Conservation (phyloP, 768 basidiomycete genomes). For the Lactifluus echinatus region DNA sequence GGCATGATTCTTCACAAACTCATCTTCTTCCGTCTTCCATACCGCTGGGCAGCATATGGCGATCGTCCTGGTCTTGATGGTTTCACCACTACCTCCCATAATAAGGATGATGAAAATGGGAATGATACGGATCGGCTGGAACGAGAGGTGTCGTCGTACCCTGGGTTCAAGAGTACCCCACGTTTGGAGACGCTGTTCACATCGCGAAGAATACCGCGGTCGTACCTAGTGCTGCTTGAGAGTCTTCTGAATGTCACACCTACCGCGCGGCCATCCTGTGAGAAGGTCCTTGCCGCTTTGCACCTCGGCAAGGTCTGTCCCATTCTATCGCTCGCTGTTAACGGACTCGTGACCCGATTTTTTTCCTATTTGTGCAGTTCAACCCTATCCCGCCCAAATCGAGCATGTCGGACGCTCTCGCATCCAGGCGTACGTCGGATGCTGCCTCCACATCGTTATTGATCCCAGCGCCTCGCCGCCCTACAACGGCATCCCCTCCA, state of each 20-base stretch:
- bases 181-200: slow-evolving; percentile 50
- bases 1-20: slow-evolving; percentile 95
- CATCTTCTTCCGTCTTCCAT: slow-evolving; percentile 85
- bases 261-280: slow-evolving; percentile 55
- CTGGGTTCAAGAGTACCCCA: slow-evolving; percentile 56
- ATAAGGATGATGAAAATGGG: slow-evolving; percentile 37
- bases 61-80: slow-evolving; percentile 29
- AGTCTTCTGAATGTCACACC: slow-evolving; percentile 58
- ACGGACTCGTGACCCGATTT: not conserved
- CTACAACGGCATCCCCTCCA: not conserved
- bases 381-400: slow-evolving; percentile 9
- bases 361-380: not conserved
- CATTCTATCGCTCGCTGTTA: not conserved
- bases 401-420: slow-evolving; percentile 11
- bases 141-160: slow-evolving; percentile 62
- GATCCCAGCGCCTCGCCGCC: slow-evolving; percentile 13
- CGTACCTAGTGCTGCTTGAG: slow-evolving; percentile 66
- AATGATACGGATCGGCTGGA: slow-evolving; percentile 60
- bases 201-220: slow-evolving; percentile 60
- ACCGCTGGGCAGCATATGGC: slow-evolving; percentile 58
- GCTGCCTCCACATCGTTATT: slow-evolving; percentile 9
- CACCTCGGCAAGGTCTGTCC: slow-evolving; percentile 63
- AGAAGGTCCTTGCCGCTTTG: slow-evolving; percentile 61
- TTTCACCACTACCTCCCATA: slow-evolving; percentile 21
- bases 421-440: slow-evolving; percentile 9